phyloP scores from a whole-genome alignment of 1,139 yeast genomes.

The Protomyces macrosporus region DNA sequence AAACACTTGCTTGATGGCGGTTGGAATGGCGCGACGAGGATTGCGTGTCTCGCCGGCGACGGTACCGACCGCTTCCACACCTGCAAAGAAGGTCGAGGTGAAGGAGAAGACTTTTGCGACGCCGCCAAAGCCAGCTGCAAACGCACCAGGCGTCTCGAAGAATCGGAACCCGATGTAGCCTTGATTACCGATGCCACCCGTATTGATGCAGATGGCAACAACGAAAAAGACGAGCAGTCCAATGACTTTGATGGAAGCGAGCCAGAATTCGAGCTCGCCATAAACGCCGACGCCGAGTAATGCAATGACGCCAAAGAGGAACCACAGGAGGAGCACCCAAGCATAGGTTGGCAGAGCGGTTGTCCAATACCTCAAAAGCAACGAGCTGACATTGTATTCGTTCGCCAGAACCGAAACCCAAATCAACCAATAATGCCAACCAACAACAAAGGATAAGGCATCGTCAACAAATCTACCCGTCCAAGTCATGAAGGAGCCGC shows the following conservation, averaged over 20 bases:
- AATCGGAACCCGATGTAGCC: conserved; percentile 56
- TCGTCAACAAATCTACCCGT: conserved; percentile 64
- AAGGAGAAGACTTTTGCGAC: conserved; percentile 49
- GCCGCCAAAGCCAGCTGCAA: conserved; percentile 48
- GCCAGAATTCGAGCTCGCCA: conserved; percentile 69
- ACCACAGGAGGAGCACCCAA: conserved; percentile 35
- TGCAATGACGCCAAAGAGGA: conserved; percentile 35
- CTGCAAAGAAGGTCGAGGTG: conserved; percentile 46
- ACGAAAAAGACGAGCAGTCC: conserved; percentile 45
- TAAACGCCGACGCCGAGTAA: conserved; percentile 38
- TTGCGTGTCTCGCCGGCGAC: conserved; percentile 73
- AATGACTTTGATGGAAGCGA: conserved; percentile 53
- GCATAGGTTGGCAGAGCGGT: conserved; percentile 34
- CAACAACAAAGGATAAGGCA: conserved; percentile 77
- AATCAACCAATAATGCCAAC: conserved; percentile 70
- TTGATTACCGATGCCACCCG: conserved; percentile 54
- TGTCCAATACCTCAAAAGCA: conserved; percentile 43
- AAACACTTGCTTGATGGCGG: conserved; percentile 68
- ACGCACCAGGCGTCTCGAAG: conserved; percentile 45
- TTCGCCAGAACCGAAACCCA: conserved; percentile 71
- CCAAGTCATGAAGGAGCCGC: conserved; percentile 41
- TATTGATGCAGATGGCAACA: conserved; percentile 4
- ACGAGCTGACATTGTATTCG: conserved; percentile 73
- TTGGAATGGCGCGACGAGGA: conserved; percentile 71
- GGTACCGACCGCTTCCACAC: conserved; percentile 62